Percentiles rank a stretch among this genome's conserved stretches.
phyloP scores from a whole-genome alignment of 164 flowering plant species.

The Dillenia suffruticosa region DNA sequence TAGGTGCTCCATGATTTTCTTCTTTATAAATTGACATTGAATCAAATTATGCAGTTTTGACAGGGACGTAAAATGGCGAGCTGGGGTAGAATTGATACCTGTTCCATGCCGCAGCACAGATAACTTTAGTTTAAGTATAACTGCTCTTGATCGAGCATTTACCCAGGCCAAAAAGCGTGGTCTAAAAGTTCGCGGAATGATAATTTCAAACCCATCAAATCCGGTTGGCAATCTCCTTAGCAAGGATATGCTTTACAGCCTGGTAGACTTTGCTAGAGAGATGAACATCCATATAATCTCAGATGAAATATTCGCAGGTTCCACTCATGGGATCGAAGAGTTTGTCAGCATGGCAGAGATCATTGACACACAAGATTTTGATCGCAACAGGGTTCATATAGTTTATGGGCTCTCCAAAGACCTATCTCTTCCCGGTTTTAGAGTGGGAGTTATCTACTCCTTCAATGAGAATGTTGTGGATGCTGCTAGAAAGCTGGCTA shows the following conservation, averaged over 20 bases:
- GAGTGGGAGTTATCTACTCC: conserved; percentile 70
- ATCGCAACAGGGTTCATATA: conserved; percentile 71
- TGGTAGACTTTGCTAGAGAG: conserved; percentile 86
- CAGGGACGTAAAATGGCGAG: conserved; percentile 80
- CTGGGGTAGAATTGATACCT: conserved; percentile 87
- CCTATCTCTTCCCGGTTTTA: conserved; percentile 67
- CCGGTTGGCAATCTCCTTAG: conserved; percentile 71
- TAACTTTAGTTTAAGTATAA: conserved; percentile 55
- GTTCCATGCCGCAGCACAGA: conserved; percentile 94
- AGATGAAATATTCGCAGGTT: conserved; percentile 79
- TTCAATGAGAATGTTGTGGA: conserved; percentile 59
- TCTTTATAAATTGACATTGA: conserved; percentile 14
- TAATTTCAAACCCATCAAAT: conserved; percentile 83
- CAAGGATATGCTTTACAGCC: conserved; percentile 52
- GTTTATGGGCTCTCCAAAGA: conserved; percentile 79
- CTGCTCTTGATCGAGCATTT: conserved; percentile 78
- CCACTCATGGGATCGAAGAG: conserved; percentile 58
- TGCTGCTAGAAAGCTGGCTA: conserved; percentile 63
- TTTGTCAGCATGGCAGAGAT: conserved; percentile 90
- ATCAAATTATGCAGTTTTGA: conserved; percentile 56
- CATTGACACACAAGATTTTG: conserved; percentile 52
- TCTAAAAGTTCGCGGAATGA: conserved; percentile 69
- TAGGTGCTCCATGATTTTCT: too few species aligned
- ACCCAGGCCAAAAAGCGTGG: conserved; percentile 93
- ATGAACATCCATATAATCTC: conserved; percentile 88